phyloP scores from a whole-genome alignment of 768 basidiomycete genomes.

The Nidularia pulvinata region DNA sequence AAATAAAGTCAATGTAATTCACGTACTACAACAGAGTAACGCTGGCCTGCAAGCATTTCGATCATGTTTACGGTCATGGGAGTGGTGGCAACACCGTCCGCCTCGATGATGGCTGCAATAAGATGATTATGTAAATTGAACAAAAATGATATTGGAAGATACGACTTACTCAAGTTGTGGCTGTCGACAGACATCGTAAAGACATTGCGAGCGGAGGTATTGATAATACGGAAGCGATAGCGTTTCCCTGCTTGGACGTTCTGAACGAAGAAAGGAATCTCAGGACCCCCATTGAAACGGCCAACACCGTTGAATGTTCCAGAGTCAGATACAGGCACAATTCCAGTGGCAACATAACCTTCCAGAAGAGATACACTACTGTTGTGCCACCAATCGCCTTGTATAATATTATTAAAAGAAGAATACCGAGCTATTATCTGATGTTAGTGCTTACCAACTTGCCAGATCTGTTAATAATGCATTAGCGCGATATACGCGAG shows the following conservation, averaged over 20 bases:
- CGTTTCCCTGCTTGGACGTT: slow-evolving; percentile 31
- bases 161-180: slow-evolving; percentile 4
- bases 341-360: slow-evolving; percentile 15
- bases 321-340: slow-evolving; percentile 28
- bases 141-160: background rate
- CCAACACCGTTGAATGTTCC: slow-evolving; percentile 43
- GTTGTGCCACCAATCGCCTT: slow-evolving; percentile 44
- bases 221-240: slow-evolving; percentile 48
- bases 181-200: slow-evolving; percentile 28
- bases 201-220: slow-evolving; percentile 36
- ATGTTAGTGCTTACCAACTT: no score
- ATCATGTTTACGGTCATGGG: slow-evolving; percentile 27
- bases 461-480: no score
- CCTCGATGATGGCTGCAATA: slow-evolving; percentile 26
- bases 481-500: no score
- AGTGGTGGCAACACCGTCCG: slow-evolving; percentile 25
- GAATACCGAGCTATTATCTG: no score
- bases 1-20: no score
- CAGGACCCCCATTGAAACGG: slow-evolving; percentile 35
- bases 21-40: slow-evolving; percentile 35
- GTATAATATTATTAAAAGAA: no score
- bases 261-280: slow-evolving; percentile 29
- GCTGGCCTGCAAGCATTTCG: slow-evolving; percentile 39
- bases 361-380: slow-evolving; percentile 19
- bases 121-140: background rate